Percentiles rank a stretch among this genome's conserved stretches.
phyloP scores from a whole-genome alignment of 495 filamentous ascomycete genomes.

The Penicillium angulare region DNA sequence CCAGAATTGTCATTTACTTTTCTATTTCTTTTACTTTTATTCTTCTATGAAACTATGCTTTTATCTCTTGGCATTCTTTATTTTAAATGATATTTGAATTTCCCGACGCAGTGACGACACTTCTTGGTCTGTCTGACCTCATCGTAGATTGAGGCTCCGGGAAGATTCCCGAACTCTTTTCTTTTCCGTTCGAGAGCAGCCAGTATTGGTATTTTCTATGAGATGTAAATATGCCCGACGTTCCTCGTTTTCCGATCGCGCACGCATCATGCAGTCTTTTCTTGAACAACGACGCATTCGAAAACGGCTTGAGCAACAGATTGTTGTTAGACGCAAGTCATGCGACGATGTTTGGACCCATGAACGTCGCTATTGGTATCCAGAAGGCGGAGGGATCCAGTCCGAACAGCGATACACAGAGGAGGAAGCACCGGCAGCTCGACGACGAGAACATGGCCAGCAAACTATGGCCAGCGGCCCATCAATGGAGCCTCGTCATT shows the following conservation, averaged over 20 bases:
- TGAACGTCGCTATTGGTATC: slow-evolving; percentile 18
- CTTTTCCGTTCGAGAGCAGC: too few species aligned
- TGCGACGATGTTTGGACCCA: slow-evolving; percentile 12
- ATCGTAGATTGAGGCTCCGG: slow-evolving; percentile 5
- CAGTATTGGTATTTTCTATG: too few species aligned
- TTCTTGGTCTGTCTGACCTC: slow-evolving; percentile 17
- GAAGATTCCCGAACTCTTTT: not conserved
- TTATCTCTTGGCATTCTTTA: not conserved
- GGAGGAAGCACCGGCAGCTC: not conserved
- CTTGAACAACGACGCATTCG: slow-evolving; percentile 37
- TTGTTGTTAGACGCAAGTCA: slow-evolving; percentile 15
- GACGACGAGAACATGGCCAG: slow-evolving; percentile 15
- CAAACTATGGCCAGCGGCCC: slow-evolving; percentile 10
- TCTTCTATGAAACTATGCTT: not conserved
- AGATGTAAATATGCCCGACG: too few species aligned
- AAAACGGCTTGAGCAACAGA: slow-evolving; percentile 31
- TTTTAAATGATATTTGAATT: slow-evolving; percentile 1
- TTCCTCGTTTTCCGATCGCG: not conserved
- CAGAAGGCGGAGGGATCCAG: slow-evolving; percentile 4
- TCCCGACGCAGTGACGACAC: slow-evolving; percentile 3
- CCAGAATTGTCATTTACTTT: slow-evolving; percentile 17
- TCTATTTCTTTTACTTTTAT: slow-evolving; percentile 11
- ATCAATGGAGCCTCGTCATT: slow-evolving; percentile 11
- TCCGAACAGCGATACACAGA: slow-evolving; percentile 7
- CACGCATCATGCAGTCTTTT: slow-evolving; percentile 30